A percentile compares a stretch with the other conserved stretches of the same genome.
Conservation (phyloP, 2,329 filamentous ascomycete genomes). For the Helicocarpus griseus region DNA sequence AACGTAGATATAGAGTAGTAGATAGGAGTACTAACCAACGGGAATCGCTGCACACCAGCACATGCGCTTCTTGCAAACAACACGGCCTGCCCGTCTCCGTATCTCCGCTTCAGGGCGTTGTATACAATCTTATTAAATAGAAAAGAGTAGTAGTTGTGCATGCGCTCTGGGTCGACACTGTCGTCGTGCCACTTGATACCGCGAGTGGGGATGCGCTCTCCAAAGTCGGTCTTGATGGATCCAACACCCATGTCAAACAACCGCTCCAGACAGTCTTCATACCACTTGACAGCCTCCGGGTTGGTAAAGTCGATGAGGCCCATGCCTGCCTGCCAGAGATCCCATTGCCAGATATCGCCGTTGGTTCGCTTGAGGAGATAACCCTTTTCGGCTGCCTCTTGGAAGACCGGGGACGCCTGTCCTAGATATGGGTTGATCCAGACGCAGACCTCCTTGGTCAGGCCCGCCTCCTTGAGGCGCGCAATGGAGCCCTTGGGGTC, state of each 20-base stretch:
- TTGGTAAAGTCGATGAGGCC: slow-evolving; percentile 59
- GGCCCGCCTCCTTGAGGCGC: slow-evolving; percentile 47
- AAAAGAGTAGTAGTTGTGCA: slow-evolving; percentile 62
- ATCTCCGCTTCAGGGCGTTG: slow-evolving; percentile 49
- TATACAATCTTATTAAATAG: slow-evolving; percentile 56
- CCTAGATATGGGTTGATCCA: slow-evolving; percentile 62
- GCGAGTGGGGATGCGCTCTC: slow-evolving; percentile 53
- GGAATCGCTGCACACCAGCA: no score
- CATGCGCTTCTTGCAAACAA: no score
- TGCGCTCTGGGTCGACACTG: slow-evolving; percentile 45
- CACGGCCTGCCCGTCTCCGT: no score
- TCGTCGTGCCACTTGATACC: slow-evolving; percentile 55
- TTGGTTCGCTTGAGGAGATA: slow-evolving; percentile 56
- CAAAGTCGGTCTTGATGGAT: slow-evolving; percentile 59
- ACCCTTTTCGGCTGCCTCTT: slow-evolving; percentile 47
- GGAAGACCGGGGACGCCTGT: slow-evolving; percentile 53
- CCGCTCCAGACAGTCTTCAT: slow-evolving; percentile 45
- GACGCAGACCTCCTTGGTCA: slow-evolving; percentile 58
- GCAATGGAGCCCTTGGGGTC: slow-evolving; percentile 52
- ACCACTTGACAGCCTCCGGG: slow-evolving; percentile 53
- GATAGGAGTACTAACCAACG: slow-evolving; percentile 42
- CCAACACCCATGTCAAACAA: slow-evolving; percentile 57
- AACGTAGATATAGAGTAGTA: no score
- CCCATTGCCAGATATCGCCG: slow-evolving; percentile 59
- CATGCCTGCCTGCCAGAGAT: slow-evolving; percentile 61